These are phyloP conservation scores for Thuja plicata DNA, from an alignment of 83 land plant species.

Conservation along the genomic window DNA sequence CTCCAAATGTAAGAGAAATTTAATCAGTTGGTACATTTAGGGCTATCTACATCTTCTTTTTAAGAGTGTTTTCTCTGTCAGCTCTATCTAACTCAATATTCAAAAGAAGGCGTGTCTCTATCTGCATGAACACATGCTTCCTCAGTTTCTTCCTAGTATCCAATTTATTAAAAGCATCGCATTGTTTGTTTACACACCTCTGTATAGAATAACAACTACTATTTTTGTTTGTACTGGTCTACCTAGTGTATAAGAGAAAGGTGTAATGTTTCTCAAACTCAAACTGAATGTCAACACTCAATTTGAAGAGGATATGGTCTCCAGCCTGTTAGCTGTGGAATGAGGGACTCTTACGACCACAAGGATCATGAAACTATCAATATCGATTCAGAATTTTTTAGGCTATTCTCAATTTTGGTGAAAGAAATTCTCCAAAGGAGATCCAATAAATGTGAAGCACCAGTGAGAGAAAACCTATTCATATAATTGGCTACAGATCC, in stretches of 20 bases:
- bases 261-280: not conserved
- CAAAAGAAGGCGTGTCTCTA: slow-evolving; percentile 61
- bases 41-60: slow-evolving; percentile 59
- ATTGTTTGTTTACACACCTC: slow-evolving; percentile 26
- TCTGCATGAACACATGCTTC: slow-evolving; percentile 68
- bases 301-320: not conserved
- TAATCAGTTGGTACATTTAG: slow-evolving; percentile 62
- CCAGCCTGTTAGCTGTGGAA: not conserved
- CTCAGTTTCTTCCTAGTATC: slow-evolving; percentile 36
- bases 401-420: not conserved
- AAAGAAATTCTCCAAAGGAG: not conserved
- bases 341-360: not conserved
- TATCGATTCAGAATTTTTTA: not conserved
- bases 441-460: not conserved
- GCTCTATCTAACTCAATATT: slow-evolving; percentile 62
- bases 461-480: not conserved
- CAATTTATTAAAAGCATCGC: slow-evolving; percentile 17
- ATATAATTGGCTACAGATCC: not conserved
- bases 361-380: not conserved
- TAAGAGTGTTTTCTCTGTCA: slow-evolving; percentile 69
- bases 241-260: slow-evolving; percentile 52
- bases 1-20: slow-evolving; percentile 65
- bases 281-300: not conserved
- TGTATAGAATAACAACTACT: slow-evolving; percentile 56
- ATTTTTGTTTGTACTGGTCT: slow-evolving; percentile 59